Percentiles rank a stretch among this genome's conserved stretches.
Conservation (phyloP, 2,329 filamentous ascomycete species). For the Polychaeton citri region DNA sequence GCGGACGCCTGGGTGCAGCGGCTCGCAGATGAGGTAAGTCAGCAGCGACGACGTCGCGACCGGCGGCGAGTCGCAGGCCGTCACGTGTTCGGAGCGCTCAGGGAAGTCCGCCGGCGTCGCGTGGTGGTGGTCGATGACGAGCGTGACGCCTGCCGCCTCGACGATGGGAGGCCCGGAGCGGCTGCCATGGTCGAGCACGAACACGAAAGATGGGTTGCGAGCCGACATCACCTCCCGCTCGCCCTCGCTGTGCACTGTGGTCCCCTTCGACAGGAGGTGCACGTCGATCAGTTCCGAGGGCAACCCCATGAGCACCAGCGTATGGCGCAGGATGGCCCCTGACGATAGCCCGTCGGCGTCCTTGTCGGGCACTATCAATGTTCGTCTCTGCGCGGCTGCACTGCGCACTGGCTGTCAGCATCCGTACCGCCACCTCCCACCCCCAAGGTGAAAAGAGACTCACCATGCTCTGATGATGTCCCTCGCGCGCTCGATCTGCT, state of each 20-base stretch:
- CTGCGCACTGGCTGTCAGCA: no score
- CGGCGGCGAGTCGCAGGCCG: constrained; percentile 50
- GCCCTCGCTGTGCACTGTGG: constrained; percentile 41
- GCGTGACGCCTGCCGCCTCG: constrained; percentile 33
- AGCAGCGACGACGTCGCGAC: constrained; percentile 52
- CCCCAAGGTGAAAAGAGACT: constrained; percentile 6
- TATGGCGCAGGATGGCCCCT: constrained; percentile 49
- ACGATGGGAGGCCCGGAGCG: constrained; percentile 41
- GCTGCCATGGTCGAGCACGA: constrained; percentile 54
- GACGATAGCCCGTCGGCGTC: constrained; percentile 55
- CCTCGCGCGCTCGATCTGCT: constrained; percentile 43
- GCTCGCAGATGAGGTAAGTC: constrained; percentile 49
- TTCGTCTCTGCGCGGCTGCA: constrained; percentile 36
- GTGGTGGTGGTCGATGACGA: constrained; percentile 55
- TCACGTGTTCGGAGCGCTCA: constrained; percentile 39
- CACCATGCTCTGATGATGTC: constrained; percentile 47
- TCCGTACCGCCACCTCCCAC: constrained; percentile 3
- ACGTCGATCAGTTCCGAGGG: constrained; percentile 38
- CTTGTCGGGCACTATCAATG: constrained; percentile 54
- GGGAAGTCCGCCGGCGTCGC: constrained; percentile 46
- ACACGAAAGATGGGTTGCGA: constrained; percentile 42
- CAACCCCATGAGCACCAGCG: constrained; percentile 46
- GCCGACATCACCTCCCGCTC: constrained; percentile 40
- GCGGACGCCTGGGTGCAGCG: constrained; percentile 39
- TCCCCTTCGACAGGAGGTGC: constrained; percentile 48